Percentiles rank a stretch among this genome's conserved stretches.
phyloP scores from a whole-genome alignment of 2,329 filamentous ascomycete species.

The Colletotrichum sojae region DNA sequence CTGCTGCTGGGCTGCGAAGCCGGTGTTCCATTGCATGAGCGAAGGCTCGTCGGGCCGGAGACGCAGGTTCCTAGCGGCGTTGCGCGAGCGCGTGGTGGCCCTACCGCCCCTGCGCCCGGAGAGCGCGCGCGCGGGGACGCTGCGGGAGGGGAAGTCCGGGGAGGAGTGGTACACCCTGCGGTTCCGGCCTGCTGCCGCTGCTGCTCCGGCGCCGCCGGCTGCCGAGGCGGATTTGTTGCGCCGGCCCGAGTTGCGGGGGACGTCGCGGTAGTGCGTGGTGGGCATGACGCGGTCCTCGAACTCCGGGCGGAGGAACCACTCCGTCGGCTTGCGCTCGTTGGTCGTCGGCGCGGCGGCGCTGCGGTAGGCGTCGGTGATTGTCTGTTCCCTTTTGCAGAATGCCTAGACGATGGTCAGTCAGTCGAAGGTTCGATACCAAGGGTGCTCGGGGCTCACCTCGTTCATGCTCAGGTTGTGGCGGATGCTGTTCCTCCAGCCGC shows the following conservation, averaged over 20 bases:
- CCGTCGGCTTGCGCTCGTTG: slow-evolving; percentile 70
- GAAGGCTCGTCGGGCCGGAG: slow-evolving; percentile 6
- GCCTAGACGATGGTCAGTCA: slow-evolving; percentile 47
- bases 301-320: slow-evolving; percentile 83
- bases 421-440: no score
- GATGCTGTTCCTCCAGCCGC: slow-evolving; percentile 96
- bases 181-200: slow-evolving; percentile 34
- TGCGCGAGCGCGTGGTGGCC: slow-evolving; percentile 46
- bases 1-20: no score
- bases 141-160: slow-evolving; percentile 44
- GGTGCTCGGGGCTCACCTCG: no score
- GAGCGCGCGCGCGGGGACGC: slow-evolving; percentile 49
- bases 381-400: slow-evolving; percentile 58
- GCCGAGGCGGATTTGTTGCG: slow-evolving; percentile 24
- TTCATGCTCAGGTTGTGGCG: slow-evolving; percentile 98
- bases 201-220: slow-evolving; percentile 15
- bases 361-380: slow-evolving; percentile 57
- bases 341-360: slow-evolving; percentile 52
- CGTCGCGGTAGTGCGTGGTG: slow-evolving; percentile 78
- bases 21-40: no score
- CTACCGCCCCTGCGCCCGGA: slow-evolving; percentile 53
- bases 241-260: slow-evolving; percentile 19
- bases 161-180: slow-evolving; percentile 43
- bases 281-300: slow-evolving; percentile 83
- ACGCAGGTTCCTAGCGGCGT: slow-evolving; percentile 18